These are phyloP conservation scores for Aspergillus olivimuriae DNA, from an alignment of 495 filamentous ascomycete genomes.

Conservation along the genomic window DNA sequence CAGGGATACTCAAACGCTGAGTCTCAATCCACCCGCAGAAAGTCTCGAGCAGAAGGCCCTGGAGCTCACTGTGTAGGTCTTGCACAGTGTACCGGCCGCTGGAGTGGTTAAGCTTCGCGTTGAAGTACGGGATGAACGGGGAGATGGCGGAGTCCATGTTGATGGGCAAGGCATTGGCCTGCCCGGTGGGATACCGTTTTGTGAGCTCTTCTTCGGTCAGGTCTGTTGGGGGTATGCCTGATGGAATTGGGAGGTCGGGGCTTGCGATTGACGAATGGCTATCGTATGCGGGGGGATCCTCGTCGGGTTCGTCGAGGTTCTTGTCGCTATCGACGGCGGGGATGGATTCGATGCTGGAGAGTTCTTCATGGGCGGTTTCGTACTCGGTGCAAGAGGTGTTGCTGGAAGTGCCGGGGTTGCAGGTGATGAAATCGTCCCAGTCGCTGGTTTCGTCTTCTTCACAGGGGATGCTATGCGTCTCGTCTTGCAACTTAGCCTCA, in stretches of 20 bases:
- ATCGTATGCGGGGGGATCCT: no score
- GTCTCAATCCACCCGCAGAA: conserved; percentile 23
- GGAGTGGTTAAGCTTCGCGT: conserved; percentile 16
- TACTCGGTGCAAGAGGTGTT: no score
- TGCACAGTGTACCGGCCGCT: conserved; percentile 18
- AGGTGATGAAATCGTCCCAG: no score
- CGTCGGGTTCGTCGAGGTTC: neutral
- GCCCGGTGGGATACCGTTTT: no score
- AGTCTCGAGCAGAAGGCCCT: conserved; percentile 24
- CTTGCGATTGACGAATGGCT: no score
- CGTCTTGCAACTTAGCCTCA: neutral
- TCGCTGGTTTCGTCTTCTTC: no score
- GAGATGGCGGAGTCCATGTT: conserved; percentile 5
- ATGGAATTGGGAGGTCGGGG: no score
- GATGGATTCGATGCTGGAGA: neutral
- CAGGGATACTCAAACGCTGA: conserved; percentile 10
- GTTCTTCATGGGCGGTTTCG: neutral
- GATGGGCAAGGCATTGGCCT: no score
- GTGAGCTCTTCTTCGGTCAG: no score
- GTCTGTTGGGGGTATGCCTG: no score
- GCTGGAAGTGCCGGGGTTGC: no score
- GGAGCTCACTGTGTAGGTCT: conserved; percentile 21
- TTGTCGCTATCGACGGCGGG: neutral
- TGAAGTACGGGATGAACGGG: conserved; percentile 22
- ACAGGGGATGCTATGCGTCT: no score